Evolutionary conservation across 192 early-diverging fungal genomes (phyloP).

Genomic region (Entomortierella beljakovae): DNA sequence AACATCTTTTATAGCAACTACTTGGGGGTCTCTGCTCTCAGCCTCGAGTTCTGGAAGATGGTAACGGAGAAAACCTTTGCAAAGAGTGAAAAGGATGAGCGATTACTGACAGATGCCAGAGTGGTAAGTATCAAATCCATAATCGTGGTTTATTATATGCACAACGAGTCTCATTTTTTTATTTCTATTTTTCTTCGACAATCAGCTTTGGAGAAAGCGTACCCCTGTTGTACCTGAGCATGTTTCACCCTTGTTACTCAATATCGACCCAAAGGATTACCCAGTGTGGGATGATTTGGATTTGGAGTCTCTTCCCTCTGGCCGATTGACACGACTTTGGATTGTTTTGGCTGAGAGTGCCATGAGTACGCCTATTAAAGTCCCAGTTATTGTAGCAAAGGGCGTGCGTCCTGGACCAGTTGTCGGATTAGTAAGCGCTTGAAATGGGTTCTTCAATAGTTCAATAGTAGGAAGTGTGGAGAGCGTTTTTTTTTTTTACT

Average conservation of each 20-base stretch:
- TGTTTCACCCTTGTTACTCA: conserved; percentile 31
- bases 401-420: conserved; percentile 71
- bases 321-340: conserved; percentile 69
- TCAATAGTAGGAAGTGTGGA: not conserved
- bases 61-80: conserved; percentile 64
- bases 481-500: not conserved
- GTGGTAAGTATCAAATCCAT: conserved; percentile 46
- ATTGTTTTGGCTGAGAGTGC: conserved; percentile 72
- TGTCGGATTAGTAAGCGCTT: conserved; percentile 58
- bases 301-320: conserved; percentile 62
- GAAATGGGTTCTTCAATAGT: not conserved
- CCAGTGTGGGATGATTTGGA: conserved; percentile 68
- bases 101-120: conserved; percentile 62
- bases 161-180: not conserved
- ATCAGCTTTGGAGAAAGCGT: conserved; percentile 61
- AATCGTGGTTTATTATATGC: too few species aligned
- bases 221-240: conserved; percentile 55
- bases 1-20: conserved; percentile 35
- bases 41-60: conserved; percentile 64
- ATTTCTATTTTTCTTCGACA: conserved; percentile 3
- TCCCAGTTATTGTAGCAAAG: conserved; percentile 84
- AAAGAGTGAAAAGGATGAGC: conserved; percentile 66
- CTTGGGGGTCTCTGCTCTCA: conserved; percentile 47
- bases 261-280: conserved; percentile 46
- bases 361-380: conserved; percentile 67